Conservation (phyloP, 768 basidiomycete species). For the Tricholoma bakamatsutake region DNA sequence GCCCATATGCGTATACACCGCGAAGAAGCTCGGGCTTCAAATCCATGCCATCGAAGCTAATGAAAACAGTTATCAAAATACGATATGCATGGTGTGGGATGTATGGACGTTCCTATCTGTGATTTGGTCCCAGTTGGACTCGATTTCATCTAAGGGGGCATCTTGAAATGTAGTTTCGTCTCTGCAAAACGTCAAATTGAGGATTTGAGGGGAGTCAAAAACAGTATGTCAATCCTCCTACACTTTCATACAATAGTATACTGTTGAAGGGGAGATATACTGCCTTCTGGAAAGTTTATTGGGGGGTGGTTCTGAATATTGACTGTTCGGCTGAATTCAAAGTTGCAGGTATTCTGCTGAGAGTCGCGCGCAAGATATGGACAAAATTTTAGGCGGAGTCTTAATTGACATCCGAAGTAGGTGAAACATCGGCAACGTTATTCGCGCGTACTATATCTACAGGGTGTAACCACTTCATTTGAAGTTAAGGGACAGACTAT, state of each 20-base stretch:
- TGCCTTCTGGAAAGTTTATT: slow-evolving; percentile 19
- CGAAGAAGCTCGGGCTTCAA: slow-evolving; percentile 96
- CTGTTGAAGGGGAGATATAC: slow-evolving; percentile 24
- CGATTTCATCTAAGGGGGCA: slow-evolving; percentile 81
- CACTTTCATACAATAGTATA: slow-evolving; percentile 22
- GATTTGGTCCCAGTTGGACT: slow-evolving; percentile 99
- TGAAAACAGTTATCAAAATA: neutral
- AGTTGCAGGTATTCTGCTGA: neutral
- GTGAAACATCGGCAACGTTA: too few relatives aligned
- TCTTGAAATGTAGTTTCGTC: slow-evolving; percentile 71
- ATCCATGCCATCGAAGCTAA: slow-evolving; percentile 98
- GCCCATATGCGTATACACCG: slow-evolving; percentile 99
- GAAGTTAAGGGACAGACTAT: neutral
- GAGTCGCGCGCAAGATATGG: too few relatives aligned
- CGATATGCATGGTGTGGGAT: slow-evolving; percentile 10
- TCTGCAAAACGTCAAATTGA: slow-evolving; percentile 25
- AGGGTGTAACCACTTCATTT: too few relatives aligned
- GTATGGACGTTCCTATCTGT: slow-evolving; percentile 79
- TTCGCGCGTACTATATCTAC: too few relatives aligned
- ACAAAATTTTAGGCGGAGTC: slow-evolving; percentile 15
- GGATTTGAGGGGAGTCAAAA: neutral
- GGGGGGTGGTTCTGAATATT: slow-evolving; percentile 13
- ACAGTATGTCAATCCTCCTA: slow-evolving; percentile 2
- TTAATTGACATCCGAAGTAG: neutral
- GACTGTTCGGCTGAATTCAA: slow-evolving; percentile 2